Percentiles rank a stretch among this genome's conserved stretches.
These are phyloP conservation scores for Tetracentron sinense DNA, from an alignment of 164 flowering plant species.

Conservation along the genomic window DNA sequence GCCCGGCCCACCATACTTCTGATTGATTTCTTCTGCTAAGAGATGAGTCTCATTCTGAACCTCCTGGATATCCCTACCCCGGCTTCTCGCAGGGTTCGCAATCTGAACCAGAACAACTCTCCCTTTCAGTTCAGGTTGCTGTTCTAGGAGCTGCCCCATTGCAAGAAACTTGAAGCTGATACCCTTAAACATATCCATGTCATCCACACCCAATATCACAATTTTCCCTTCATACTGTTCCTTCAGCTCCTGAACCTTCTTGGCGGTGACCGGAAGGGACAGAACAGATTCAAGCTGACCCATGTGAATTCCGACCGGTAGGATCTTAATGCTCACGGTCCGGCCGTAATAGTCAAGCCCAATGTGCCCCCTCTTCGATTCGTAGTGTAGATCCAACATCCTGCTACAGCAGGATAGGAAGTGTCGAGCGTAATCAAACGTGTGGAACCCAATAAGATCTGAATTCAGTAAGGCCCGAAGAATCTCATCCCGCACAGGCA, in stretches of 20 bases:
- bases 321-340: too few relatives aligned
- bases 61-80: slow-evolving; percentile 43
- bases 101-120: slow-evolving; percentile 39
- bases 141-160: slow-evolving; percentile 35
- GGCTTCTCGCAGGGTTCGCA: slow-evolving; percentile 50
- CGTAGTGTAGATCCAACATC: slow-evolving; percentile 19
- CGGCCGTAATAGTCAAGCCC: too few relatives aligned
- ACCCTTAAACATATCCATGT: too few relatives aligned
- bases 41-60: too few relatives aligned
- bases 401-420: too few relatives aligned
- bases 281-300: too few relatives aligned
- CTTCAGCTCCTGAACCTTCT: slow-evolving; percentile 11
- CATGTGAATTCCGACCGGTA: too few relatives aligned
- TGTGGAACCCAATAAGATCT: too few relatives aligned
- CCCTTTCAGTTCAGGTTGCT: slow-evolving; percentile 22
- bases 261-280: slow-evolving; percentile 11
- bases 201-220: too few relatives aligned
- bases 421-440: too few relatives aligned
- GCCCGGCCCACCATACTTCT: slow-evolving; percentile 34
- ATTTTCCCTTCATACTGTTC: slow-evolving; percentile 19
- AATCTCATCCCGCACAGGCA: slow-evolving; percentile 22
- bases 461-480: too few relatives aligned
- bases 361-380: slow-evolving; percentile 21
- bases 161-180: slow-evolving; percentile 56
- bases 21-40: slow-evolving; percentile 28